phyloP scores from a whole-genome alignment of 495 filamentous ascomycete species.

The Aspergillus sclerotiicarbonarius region DNA sequence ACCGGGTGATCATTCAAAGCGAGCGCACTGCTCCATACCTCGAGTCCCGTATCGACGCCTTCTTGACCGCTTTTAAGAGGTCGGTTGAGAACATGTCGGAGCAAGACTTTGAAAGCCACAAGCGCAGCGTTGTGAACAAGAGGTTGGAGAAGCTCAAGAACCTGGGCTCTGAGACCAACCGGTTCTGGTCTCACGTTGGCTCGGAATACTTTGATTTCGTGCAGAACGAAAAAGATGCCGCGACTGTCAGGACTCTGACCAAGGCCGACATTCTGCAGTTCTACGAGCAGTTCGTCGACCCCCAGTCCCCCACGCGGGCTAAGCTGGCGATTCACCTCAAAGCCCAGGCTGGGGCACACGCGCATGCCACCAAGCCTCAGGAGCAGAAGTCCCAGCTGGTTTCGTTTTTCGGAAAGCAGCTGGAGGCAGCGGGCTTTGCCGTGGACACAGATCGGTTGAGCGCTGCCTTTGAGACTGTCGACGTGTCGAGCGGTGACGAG shows the following conservation, averaged over 20 bases:
- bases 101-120: conserved; percentile 85
- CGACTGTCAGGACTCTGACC: conserved; percentile 66
- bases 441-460: conserved; percentile 44
- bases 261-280: conserved; percentile 80
- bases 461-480: conserved; percentile 44
- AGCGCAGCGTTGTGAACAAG: conserved; percentile 85
- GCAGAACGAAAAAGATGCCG: conserved; percentile 74
- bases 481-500: conserved; percentile 43
- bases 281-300: conserved; percentile 73
- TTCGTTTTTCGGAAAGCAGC: conserved; percentile 45
- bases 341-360: conserved; percentile 58
- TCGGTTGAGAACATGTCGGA: conserved; percentile 73
- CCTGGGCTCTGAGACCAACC: conserved; percentile 74
- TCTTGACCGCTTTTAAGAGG: conserved; percentile 64
- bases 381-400: conserved; percentile 57
- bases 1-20: conserved; percentile 90
- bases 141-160: conserved; percentile 92
- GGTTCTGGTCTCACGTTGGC: conserved; percentile 82
- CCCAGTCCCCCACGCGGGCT: conserved; percentile 66
- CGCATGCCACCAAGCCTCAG: conserved; percentile 28
- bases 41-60: conserved; percentile 81
- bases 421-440: conserved; percentile 50
- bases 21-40: conserved; percentile 81
- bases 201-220: conserved; percentile 89
- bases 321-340: conserved; percentile 82